phyloP scores from a whole-genome alignment of 164 flowering plant species.

The Sedum album region DNA sequence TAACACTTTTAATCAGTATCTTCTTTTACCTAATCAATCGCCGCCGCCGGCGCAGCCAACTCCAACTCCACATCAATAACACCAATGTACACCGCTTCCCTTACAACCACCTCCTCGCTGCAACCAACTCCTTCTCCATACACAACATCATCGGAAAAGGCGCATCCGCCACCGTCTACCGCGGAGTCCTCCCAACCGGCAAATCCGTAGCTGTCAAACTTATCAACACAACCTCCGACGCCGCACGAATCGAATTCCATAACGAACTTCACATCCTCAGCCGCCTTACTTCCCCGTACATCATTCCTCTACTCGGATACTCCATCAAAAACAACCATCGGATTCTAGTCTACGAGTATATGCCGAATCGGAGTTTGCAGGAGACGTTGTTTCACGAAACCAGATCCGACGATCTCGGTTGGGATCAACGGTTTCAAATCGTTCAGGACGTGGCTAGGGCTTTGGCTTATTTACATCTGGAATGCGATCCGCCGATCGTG shows the following conservation, averaged over 20 bases:
- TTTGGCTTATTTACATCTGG: slow-evolving; percentile 68
- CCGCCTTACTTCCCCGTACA: slow-evolving; percentile 50
- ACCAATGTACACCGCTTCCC: not conserved
- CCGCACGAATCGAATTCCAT: slow-evolving; percentile 45
- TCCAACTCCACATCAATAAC: not conserved
- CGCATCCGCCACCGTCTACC: slow-evolving; percentile 7
- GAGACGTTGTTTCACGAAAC: slow-evolving; percentile 51
- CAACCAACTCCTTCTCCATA: not conserved
- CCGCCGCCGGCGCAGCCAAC: not conserved
- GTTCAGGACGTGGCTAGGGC: slow-evolving; percentile 67
- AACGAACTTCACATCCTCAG: slow-evolving; percentile 85
- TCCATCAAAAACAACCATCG: slow-evolving; percentile 51
- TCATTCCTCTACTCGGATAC: slow-evolving; percentile 73
- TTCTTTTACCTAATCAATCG: no score
- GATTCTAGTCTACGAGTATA: slow-evolving; percentile 77
- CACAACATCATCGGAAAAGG: not conserved
- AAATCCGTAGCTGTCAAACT: slow-evolving; percentile 1
- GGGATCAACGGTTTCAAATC: slow-evolving; percentile 65
- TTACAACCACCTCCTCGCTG: not conserved
- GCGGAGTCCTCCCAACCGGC: not conserved
- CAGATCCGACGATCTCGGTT: slow-evolving; percentile 26
- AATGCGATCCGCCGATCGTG: slow-evolving; percentile 85
- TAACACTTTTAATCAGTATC: no score
- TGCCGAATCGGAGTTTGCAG: slow-evolving; percentile 88
- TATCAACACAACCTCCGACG: not conserved